Base-by-base conservation (phyloP, 1,139 yeast species). In the Sugiyamaella paludigena region DNA sequence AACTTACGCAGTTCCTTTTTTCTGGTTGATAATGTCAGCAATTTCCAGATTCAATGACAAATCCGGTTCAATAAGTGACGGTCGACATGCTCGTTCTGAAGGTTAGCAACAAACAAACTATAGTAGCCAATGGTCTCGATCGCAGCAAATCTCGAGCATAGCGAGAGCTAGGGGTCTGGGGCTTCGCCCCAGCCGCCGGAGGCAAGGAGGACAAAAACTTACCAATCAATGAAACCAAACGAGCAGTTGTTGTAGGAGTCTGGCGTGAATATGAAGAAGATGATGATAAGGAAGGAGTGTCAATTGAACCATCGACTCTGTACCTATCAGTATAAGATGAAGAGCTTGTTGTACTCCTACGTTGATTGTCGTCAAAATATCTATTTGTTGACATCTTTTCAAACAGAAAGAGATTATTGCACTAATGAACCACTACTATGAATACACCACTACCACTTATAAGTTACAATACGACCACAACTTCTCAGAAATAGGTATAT, bases 11-110 rank as follows among this genome's bases (percentile, higher is more conserved):
- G 83, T 78, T 15, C 96, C 98, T 69, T 91, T 95, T 65, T 92
- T 92, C 52, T 87, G 91, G 66, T 92, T 92, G 67, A 92, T 83
- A 61, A 85, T 78, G 68, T 92, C 99, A 56, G 98, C 92, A 54
- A 92, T 91, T 64, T 92, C 98, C 59, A 92, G 72, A 67, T 91
- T 92, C 57, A 89, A 72, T 1, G 91, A 87, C 54, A 91, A 76
- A 63, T 92, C 92, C 7, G 98, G 98, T 69, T 91, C 97, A 47
- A 79, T 77, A 49, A 87, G 74, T 2, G 92, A 76, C 40, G 95
- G 86, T 57, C 94, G 79, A 63, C 98, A 91, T 2, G 98, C 97
- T 55, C 96, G 80, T 62, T 88, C 86, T 76, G 62, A 50, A 46
- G 50, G 24, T n/a, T n/a, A 46, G 37, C 50, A n/a, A 33, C 45